Evolutionary conservation across 805 yeast species (phyloP).

Genomic region (Suhomyces faveliae): DNA sequence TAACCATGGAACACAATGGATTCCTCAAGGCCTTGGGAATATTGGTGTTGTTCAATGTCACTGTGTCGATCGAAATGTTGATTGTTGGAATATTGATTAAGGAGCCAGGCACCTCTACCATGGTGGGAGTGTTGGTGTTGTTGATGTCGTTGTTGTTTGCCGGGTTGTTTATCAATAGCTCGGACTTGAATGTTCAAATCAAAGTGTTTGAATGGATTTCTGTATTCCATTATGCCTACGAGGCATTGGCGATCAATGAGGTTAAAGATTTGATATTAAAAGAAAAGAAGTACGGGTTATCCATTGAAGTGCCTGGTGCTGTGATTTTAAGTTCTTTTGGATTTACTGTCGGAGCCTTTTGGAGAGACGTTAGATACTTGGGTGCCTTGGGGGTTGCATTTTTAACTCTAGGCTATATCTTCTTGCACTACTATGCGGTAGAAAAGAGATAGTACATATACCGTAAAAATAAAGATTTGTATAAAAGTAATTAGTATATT

Average conservation of each 20-base stretch:
- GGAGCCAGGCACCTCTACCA: constrained; percentile 90
- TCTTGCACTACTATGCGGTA: constrained; percentile 68
- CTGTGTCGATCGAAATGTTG: constrained; percentile 80
- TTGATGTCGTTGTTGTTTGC: constrained; percentile 88
- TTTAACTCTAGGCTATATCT: constrained; percentile 67
- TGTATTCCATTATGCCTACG: constrained; percentile 94
- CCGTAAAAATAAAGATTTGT: not conserved
- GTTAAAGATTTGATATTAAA: constrained; percentile 80
- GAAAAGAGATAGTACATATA: constrained; percentile 58
- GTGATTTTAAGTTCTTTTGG: constrained; percentile 95
- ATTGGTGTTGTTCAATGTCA: constrained; percentile 78
- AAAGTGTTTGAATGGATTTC: constrained; percentile 81
- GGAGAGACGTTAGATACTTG: constrained; percentile 63
- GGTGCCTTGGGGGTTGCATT: constrained; percentile 57
- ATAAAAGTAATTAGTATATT: not conserved
- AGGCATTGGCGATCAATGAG: constrained; percentile 87
- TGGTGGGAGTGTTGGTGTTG: constrained; percentile 79
- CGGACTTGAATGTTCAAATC: constrained; percentile 51
- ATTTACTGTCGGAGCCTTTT: constrained; percentile 75
- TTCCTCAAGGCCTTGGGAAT: constrained; percentile 68
- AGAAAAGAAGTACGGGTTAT: constrained; percentile 88
- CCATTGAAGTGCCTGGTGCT: constrained; percentile 97
- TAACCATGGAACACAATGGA: constrained; percentile 73
- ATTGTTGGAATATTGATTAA: constrained; percentile 84
- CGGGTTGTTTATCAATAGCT: constrained; percentile 88